phyloP scores from a whole-genome alignment of 2,329 filamentous ascomycete species.

The Fusarium avenaceum region DNA sequence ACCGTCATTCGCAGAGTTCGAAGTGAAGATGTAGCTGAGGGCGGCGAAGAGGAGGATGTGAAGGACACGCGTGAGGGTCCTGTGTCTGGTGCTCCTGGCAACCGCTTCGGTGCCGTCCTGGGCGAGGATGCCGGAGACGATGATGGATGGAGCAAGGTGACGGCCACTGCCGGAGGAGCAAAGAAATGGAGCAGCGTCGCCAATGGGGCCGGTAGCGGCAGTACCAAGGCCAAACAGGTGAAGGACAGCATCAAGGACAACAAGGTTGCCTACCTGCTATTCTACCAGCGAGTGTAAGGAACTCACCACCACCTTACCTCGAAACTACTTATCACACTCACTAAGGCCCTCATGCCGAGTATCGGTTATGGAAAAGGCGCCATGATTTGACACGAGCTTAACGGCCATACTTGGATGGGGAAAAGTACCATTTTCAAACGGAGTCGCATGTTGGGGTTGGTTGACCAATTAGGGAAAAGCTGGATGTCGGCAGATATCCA shows the following conservation, averaged over 20 bases:
- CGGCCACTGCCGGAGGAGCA: slow-evolving; percentile 69
- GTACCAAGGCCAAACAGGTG: slow-evolving; percentile 68
- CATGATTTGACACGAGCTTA: slow-evolving; percentile 44
- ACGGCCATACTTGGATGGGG: slow-evolving; percentile 48
- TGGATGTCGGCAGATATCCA: slow-evolving; percentile 40
- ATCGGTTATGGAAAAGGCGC: slow-evolving; percentile 38
- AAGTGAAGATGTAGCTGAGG: slow-evolving; percentile 89
- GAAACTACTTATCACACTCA: slow-evolving; percentile 34
- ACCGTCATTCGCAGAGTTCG: slow-evolving; percentile 88
- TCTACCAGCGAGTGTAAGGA: slow-evolving; percentile 83
- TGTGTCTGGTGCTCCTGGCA: slow-evolving; percentile 64
- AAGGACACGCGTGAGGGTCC: slow-evolving; percentile 63
- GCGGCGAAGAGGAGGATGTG: slow-evolving; percentile 81
- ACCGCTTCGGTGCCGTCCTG: slow-evolving; percentile 79
- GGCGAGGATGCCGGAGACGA: slow-evolving; percentile 77
- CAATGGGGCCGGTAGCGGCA: slow-evolving; percentile 72
- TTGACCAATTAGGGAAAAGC: slow-evolving; percentile 39
- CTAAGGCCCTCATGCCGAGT: slow-evolving; percentile 32
- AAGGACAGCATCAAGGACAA: slow-evolving; percentile 84
- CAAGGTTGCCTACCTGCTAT: slow-evolving; percentile 96
- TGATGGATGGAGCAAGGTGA: slow-evolving; percentile 87
- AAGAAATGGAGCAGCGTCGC: slow-evolving; percentile 78
- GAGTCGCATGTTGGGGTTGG: slow-evolving; percentile 44
- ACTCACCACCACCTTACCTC: slow-evolving; percentile 6
- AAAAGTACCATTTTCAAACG: slow-evolving; percentile 46